Evolutionary conservation across 2,329 filamentous ascomycete genomes (phyloP).

Genomic region (Tricladium varicosporioides): DNA sequence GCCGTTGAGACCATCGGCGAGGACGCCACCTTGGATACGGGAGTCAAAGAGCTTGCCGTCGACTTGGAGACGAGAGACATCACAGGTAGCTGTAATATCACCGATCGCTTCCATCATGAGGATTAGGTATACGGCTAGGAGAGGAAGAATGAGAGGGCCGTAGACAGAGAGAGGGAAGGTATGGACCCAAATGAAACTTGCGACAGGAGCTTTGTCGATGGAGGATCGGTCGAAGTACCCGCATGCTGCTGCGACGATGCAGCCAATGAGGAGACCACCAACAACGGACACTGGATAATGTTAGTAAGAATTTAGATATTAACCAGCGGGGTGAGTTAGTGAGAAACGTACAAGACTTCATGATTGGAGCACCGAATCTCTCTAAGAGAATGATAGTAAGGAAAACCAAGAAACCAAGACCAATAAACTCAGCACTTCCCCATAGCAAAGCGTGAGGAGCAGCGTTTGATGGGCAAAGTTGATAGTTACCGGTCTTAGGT

Average conservation of each 20-base stretch:
- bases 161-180: slow-evolving; percentile 73
- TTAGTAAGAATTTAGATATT: neutral
- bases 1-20: slow-evolving; percentile 76
- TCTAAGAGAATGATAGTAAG: slow-evolving; percentile 77
- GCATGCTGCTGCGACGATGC: slow-evolving; percentile 73
- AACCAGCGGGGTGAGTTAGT: neutral
- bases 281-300: slow-evolving; percentile 49
- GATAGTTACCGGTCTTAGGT: slow-evolving; percentile 52
- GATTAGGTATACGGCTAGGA: slow-evolving; percentile 69
- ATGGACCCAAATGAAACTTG: slow-evolving; percentile 75
- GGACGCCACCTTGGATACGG: slow-evolving; percentile 73
- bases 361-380: slow-evolving; percentile 77
- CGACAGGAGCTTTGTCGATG: slow-evolving; percentile 69
- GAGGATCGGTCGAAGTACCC: slow-evolving; percentile 75
- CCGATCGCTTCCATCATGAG: slow-evolving; percentile 78
- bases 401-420: slow-evolving; percentile 78
- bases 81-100: slow-evolving; percentile 78
- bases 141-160: slow-evolving; percentile 68
- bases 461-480: slow-evolving; percentile 63
- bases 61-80: slow-evolving; percentile 74
- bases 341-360: slow-evolving; percentile 53
- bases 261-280: slow-evolving; percentile 70
- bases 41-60: slow-evolving; percentile 71
- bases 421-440: slow-evolving; percentile 77
- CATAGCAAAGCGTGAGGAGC: slow-evolving; percentile 73